Evolutionary conservation across 768 basidiomycete species (phyloP).

Genomic region (Mycena crocata): DNA sequence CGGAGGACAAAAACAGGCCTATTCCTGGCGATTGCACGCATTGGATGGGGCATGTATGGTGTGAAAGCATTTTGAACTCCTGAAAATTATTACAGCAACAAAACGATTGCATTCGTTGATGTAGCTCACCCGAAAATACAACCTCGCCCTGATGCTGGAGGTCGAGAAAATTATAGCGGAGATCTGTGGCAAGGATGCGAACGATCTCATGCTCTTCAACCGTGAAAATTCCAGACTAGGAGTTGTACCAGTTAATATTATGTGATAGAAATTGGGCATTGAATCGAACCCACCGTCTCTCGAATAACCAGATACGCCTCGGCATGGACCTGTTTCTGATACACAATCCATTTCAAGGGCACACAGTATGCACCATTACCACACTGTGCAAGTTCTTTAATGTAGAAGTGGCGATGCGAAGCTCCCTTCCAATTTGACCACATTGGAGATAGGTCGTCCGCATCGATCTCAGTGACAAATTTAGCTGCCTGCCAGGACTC

Average conservation of each 20-base stretch:
- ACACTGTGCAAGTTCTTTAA: conserved; percentile 9
- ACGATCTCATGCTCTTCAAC: neutral
- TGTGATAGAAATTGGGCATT: too few species aligned
- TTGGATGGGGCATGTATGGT: too few species aligned
- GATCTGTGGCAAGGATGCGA: neutral
- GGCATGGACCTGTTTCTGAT: neutral
- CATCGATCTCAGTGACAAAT: conserved; percentile 8
- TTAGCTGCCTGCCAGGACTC: conserved; percentile 23
- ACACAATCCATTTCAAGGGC: conserved; percentile 23
- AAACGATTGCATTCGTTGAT: too few species aligned
- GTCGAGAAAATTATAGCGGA: neutral
- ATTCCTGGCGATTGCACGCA: too few species aligned
- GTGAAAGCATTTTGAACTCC: too few species aligned
- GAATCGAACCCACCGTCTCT: neutral
- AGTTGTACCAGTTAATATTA: too few species aligned
- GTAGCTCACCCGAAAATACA: neutral
- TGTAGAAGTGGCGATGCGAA: conserved; percentile 11
- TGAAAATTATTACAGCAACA: too few species aligned
- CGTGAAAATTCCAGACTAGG: too few species aligned
- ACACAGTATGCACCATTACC: conserved; percentile 34
- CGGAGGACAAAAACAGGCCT: too few species aligned
- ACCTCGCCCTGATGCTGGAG: neutral
- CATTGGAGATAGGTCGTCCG: conserved; percentile 19
- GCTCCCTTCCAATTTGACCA: conserved; percentile 8
- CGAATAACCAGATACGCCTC: neutral